Base-by-base conservation (phyloP, 2,329 filamentous ascomycete genomes). In the Colletotrichum eremochloae region DNA sequence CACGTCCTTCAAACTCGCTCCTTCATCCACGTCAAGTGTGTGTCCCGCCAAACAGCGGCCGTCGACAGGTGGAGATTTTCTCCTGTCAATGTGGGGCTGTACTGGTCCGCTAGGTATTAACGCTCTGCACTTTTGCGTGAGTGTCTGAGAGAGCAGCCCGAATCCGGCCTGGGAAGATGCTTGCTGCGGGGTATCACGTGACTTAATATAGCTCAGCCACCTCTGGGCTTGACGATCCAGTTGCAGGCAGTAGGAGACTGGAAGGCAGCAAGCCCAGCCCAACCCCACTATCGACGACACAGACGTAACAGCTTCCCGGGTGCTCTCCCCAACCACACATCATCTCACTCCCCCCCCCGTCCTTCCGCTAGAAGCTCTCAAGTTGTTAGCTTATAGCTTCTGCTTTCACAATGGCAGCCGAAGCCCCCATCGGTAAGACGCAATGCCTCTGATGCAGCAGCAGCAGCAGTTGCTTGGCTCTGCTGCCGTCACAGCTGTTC, bases 361-460 rank as follows among this genome's bases (percentile, higher is more conserved):
- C 74, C 76, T 78, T 80, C 79, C 80, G 80, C 82, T 79, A 61
- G 70, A 72, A 72, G 70, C 71, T 73, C 63, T 50, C 50, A 67
- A 63, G 53, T 53, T 24, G 20, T 57, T 58, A 56, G 50, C 57
- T 63, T 63, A 58, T 46, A 70, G 70, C 70, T 73, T 71, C 71
- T 71, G 71, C 57, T 67, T 63, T 66, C 75, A 82, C 81, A 68
- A 89, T 89, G 87, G 84, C 87, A 87, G 84, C 87, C 76, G 83
- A 82, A 75, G 84, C 86, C 76, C 87, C 87, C 77, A 89, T 89
- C 82, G 86, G 86, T 88, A 83, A 78, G 84, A 82, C 52, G 18
- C 20, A 63, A 67, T 57, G 55, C 53, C 58, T 65, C 36, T 63
- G 31, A 44, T 62, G 33, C 53, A 40, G 40, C 38, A 55, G 50